These are phyloP conservation scores for Macrolepiota fuliginosa DNA, from an alignment of 768 basidiomycete genomes.

Conservation along the genomic window DNA sequence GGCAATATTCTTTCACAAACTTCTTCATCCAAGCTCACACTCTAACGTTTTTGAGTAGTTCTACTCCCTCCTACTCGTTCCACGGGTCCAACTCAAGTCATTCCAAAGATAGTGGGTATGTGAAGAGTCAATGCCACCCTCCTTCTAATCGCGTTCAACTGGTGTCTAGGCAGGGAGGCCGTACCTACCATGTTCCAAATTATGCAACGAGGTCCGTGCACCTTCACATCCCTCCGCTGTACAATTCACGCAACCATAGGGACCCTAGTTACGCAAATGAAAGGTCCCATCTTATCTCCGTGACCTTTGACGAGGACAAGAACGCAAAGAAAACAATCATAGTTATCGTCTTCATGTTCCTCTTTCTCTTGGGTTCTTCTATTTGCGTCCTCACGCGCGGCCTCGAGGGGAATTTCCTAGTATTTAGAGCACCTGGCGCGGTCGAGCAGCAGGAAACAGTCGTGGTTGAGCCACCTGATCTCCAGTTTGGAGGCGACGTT, in stretches of 20 bases:
- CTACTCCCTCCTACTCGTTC: conserved; percentile 31
- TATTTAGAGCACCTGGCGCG: conserved; percentile 1
- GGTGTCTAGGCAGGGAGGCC: conserved; percentile 28
- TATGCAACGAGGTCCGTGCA: conserved; percentile 35
- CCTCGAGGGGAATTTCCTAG: neutral
- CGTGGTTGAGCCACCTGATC: neutral
- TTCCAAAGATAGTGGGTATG: conserved; percentile 37
- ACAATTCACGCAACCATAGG: conserved; percentile 11
- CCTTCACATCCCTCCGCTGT: conserved; percentile 1
- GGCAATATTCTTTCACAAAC: conserved; percentile 6
- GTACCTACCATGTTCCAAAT: conserved; percentile 39
- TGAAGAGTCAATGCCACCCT: conserved; percentile 6
- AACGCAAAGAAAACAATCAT: conserved; percentile 24
- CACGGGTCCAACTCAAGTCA: conserved; percentile 38
- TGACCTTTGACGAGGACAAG: conserved; percentile 33
- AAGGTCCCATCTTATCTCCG: conserved; percentile 32
- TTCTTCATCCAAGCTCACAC: neutral
- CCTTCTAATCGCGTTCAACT: neutral
- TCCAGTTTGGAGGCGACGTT: neutral
- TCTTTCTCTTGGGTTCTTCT: conserved; percentile 24
- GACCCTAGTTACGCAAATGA: conserved; percentile 34
- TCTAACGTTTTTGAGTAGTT: conserved; percentile 16
- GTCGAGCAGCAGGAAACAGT: conserved; percentile 11
- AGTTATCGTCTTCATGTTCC: conserved; percentile 22
- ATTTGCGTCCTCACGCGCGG: neutral